Base-by-base conservation (phyloP, 805 yeast genomes). In the Metschnikowia shivogae region DNA sequence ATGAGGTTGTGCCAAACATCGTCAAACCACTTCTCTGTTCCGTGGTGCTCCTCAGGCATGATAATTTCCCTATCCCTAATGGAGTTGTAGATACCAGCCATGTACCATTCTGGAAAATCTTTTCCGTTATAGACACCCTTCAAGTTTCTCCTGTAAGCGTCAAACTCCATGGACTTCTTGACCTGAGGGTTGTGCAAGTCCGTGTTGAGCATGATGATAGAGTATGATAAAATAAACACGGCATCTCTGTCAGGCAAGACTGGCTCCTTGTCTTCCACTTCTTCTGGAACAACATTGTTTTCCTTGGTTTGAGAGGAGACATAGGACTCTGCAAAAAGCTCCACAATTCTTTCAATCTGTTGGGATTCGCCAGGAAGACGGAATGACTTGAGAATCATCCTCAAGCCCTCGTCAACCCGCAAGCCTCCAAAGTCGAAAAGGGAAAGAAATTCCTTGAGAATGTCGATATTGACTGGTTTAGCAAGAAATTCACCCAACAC, bases 21-120 rank as follows among this genome's bases (percentile, higher is more conserved):
- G 59, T 90, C 97, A 64, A 90, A 92, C 82, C 96, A 85, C 60
- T 86, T 89, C 17, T 89, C 86, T 9, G 89, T 87, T 12, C 92
- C 93, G 60, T 89, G 95, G 56, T 92, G 97, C 58, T 93, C 99
- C 58, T 93, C 98, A 0, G 99, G 98, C 90, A 95, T 87, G 39
- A 93, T 88, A 51, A 93, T 93, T 64, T 93, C 99, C 42, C 85
- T 78, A 45, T 84, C 87, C 49, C 80, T 76, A 44, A 93, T 90
- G 1, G 95, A 85, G 22, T 77, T 68, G 63, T 86, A 93, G 22
- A 92, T 89, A 51, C 78, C 85, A 48, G 83, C 81, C 49, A 92
- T 70, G 59, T 89, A 92, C 86, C 96, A 89, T 20, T 74, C 75
- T 3, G 95, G 92, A 68, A 86, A 90, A 64, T 90, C 93, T 26